phyloP scores from a whole-genome alignment of 176 grass and related monocot genomes.

The Poa pratensis region DNA sequence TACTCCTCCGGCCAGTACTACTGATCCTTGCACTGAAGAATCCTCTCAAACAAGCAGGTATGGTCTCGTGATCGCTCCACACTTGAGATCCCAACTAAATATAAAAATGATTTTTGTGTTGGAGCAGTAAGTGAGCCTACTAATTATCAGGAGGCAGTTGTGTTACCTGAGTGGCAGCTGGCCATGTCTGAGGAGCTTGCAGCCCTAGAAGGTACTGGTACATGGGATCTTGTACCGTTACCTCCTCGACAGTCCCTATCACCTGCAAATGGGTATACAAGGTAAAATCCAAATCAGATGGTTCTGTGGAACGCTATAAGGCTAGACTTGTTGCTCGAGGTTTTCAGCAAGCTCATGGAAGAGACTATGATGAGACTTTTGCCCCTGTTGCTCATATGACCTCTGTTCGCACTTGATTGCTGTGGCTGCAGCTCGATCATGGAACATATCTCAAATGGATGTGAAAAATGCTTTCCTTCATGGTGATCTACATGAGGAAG shows the following conservation, averaged over 20 bases:
- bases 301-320: neutral
- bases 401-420: neutral
- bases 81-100: neutral
- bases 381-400: neutral
- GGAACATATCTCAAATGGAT: too few relatives aligned
- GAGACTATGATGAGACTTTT: too few relatives aligned
- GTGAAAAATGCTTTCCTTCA: too few relatives aligned
- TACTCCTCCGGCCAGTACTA: neutral
- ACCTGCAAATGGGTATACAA: too few relatives aligned
- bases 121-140: neutral
- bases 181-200: neutral
- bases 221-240: neutral
- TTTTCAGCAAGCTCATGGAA: too few relatives aligned
- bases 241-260: too few relatives aligned
- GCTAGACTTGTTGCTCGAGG: too few relatives aligned
- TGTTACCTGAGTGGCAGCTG: neutral
- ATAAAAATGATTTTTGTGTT: neutral
- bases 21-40: neutral
- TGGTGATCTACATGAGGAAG: too few relatives aligned
- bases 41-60: neutral
- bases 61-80: neutral
- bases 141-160: neutral
- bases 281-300: neutral
- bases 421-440: neutral
- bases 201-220: neutral